Base-by-base conservation (phyloP, 257 asterid species). In the Nicotiana undulata region DNA sequence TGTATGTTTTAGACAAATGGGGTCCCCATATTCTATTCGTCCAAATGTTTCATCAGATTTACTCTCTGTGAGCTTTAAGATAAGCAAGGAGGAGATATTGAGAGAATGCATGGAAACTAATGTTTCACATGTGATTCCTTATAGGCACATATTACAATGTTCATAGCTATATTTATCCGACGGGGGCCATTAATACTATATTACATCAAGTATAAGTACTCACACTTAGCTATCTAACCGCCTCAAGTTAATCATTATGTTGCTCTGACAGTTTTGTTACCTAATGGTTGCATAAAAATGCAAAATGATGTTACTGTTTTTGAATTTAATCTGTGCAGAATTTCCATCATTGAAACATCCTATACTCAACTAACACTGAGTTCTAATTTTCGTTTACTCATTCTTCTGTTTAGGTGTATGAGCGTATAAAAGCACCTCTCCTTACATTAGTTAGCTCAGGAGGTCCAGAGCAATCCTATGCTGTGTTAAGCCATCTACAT, bases 371-470 rank as follows among this genome's bases (percentile, higher is more conserved):
- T 49, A 74, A 24, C 8, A 15, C 24, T 72, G 60, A 49, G 2
- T 49, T 74, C 24, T 72, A 26, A 82, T 63, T 63, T 79, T 55
- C 13, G 13, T 29, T 49, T 32, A 51, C 18, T 64, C 63, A 67
- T 75, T 66, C 83, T 81, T 84, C 68, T 81, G 17, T 76, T 75
- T 72, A 96, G 99, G 99, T 96, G 20, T 96, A 96, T 70, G 99
- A 96, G 89, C 97, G 99, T 78, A 93, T 96, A 76, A 96, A 94
- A 96, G 98, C 99, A 65, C 99, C 99, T 85, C 86, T 96, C 77
- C 99, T 96, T 86, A 96, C 99, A 12, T 85, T 90, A 88, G 98
- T 92, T 65, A 94, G 99, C 95, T 94, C 99, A 11, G 99, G 99
- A 86, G 92, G 98, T 85, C 94, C 98, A 7, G 99, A 96, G 89